Conservation (phyloP, 139 green algal genomes). For the Chlorella vulgaris region DNA sequence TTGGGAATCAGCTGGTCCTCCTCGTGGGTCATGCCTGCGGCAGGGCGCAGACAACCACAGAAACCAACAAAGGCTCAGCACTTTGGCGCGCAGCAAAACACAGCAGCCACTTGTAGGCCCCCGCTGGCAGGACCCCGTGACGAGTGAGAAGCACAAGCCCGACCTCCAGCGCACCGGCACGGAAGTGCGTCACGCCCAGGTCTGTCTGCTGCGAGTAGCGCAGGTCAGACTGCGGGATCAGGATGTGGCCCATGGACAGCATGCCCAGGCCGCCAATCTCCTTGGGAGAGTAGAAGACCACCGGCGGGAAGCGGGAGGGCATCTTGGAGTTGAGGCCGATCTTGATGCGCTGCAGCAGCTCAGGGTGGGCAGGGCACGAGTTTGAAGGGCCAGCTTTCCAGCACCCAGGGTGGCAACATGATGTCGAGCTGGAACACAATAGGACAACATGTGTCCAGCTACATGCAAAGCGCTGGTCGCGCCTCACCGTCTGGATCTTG, state of each 20-base stretch:
- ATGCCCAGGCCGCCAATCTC: slow-evolving; percentile 99
- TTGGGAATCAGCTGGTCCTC: slow-evolving; percentile 99
- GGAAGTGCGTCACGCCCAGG: slow-evolving; percentile 98
- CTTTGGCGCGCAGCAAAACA: too few relatives aligned
- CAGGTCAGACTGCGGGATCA: slow-evolving; percentile 89
- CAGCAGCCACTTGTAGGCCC: too few relatives aligned
- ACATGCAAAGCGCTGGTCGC: too few relatives aligned
- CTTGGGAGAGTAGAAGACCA: slow-evolving; percentile 99
- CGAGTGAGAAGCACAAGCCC: neutral
- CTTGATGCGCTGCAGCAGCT: slow-evolving; percentile 80
- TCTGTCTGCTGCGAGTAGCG: slow-evolving; percentile 88
- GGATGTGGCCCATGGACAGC: slow-evolving; percentile 99
- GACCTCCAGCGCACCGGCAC: slow-evolving; percentile 47
- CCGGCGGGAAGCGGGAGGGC: slow-evolving; percentile 94
- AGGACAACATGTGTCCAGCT: too few relatives aligned
- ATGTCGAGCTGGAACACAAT: neutral
- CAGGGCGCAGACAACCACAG: neutral
- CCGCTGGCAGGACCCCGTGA: too few relatives aligned
- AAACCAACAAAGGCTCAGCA: neutral
- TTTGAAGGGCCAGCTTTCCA: neutral
- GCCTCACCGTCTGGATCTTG: slow-evolving; percentile 97
- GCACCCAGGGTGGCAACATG: neutral
- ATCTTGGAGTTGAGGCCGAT: slow-evolving; percentile 99
- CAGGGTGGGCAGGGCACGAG: neutral
- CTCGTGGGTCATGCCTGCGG: slow-evolving; percentile 95